Base-by-base conservation (phyloP, 192 early-diverging fungal genomes). In the Rhizophagus sp. region DNA sequence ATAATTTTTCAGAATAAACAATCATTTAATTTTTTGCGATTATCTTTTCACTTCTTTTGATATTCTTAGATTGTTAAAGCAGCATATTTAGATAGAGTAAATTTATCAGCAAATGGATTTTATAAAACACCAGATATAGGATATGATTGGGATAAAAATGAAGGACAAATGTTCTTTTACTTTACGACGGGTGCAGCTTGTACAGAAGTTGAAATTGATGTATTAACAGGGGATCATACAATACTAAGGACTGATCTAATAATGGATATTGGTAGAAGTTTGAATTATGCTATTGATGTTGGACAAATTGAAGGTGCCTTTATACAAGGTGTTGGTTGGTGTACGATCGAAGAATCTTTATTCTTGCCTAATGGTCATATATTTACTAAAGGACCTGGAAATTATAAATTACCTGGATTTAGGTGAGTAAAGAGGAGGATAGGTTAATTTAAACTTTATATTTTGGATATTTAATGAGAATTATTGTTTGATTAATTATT, bases 291-390 rank as follows among this genome's bases (percentile, higher is more conserved):
- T 17, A 89, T 97, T 62, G 96, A 97, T 83, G 88, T 96, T 71
- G 96, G 96, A 9, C 94, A 97, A 82, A 96, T 96, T 81, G 95
- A 96, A 78, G 95, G 95, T 22, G 95, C 94, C 9, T 96, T 95
- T 83, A 83, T 91, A 7, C 94, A 95, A 80, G 95, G 95, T 47
- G 87, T 91, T 83, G 96, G 96, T 12, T 95, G 94, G 95, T 89
- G 86, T 13, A 96, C 96, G 2, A 88, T 92, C 11, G 96, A 97
- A 75, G 95, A 97, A 82, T 92, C 91, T 62, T 83, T 97, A 44
- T 88, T 92, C 82, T 91, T 85, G 76, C 94, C 94, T 4, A 90
- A 85, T 62, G 96, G 96, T 36, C 86, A 88, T n/a, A 72, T 95
- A 41, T 88, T 95, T 77, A 96, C 96, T 0, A 88, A 91, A 62